Conservation (phyloP, 257 asterid species). For the Nicotiana benthamiana region DNA sequence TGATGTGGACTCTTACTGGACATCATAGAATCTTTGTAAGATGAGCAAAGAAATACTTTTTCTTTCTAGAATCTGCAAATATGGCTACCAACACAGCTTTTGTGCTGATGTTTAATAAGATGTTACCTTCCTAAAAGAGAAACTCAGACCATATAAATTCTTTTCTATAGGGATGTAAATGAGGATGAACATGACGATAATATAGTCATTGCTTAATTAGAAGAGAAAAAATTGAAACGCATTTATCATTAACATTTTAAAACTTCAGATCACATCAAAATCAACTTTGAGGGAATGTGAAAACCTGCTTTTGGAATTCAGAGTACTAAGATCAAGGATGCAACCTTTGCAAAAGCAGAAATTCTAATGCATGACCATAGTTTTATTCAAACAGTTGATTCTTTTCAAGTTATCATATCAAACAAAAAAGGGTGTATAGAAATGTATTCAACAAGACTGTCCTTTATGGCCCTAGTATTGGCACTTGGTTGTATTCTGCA, state of each 20-base stretch:
- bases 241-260: neutral
- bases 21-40: neutral
- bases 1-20: neutral
- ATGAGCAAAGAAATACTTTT: neutral
- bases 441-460: neutral
- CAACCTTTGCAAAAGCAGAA: neutral
- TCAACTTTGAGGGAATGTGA: neutral
- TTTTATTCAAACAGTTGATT: neutral
- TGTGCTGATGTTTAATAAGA: neutral
- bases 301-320: neutral
- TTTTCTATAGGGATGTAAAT: neutral
- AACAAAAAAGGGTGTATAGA: neutral
- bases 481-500: neutral
- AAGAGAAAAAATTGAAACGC: neutral
- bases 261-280: neutral
- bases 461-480: neutral
- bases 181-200: neutral
- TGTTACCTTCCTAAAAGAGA: neutral
- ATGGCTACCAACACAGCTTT: neutral
- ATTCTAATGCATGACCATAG: neutral
- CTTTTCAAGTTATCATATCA: neutral
- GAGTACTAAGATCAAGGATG: neutral
- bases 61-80: neutral
- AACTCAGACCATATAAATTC: neutral
- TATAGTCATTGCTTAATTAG: neutral